Percentiles rank a stretch among this genome's conserved stretches.
Conservation (phyloP, 2,329 filamentous ascomycete species). For the Calcarisporium arbuscula region DNA sequence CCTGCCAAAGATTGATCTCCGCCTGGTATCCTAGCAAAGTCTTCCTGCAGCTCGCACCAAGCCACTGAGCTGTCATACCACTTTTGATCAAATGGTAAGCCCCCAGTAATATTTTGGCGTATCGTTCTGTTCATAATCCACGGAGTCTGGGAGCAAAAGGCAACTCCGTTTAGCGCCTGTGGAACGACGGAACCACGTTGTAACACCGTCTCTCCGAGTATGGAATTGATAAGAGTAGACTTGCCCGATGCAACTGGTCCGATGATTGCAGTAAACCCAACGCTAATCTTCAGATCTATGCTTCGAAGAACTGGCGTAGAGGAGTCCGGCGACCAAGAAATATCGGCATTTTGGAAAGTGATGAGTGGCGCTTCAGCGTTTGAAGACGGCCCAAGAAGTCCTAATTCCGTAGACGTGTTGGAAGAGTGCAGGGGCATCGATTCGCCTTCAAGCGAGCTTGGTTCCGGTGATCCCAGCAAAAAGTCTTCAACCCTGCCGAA, state of each 20-base stretch:
- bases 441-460: too few relatives aligned
- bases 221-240: slow-evolving; percentile 6
- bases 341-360: too few relatives aligned
- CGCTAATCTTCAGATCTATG: too few relatives aligned
- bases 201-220: slow-evolving; percentile 6
- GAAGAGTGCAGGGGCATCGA: too few relatives aligned
- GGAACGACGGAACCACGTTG: too few relatives aligned
- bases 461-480: too few relatives aligned
- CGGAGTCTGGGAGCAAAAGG: slow-evolving; percentile 9
- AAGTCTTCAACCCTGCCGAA: slow-evolving; percentile 14
- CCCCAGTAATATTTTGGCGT: slow-evolving; percentile 9
- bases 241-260: slow-evolving; percentile 9
- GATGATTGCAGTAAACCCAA: slow-evolving; percentile 9
- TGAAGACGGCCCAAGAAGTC: too few relatives aligned
- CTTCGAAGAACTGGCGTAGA: too few relatives aligned
- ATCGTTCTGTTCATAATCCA: slow-evolving; percentile 10
- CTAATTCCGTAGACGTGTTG: too few relatives aligned
- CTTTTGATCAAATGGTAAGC: slow-evolving; percentile 14
- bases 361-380: too few relatives aligned
- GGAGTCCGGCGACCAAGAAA: too few relatives aligned
- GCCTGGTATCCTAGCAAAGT: slow-evolving; percentile 23
- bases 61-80: slow-evolving; percentile 23
- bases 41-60: slow-evolving; percentile 28
- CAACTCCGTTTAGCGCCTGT: too few relatives aligned
- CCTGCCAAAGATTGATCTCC: slow-evolving; percentile 31